Conservation (phyloP, 352 stramenopile species). For the Phytophthora multivora region DNA sequence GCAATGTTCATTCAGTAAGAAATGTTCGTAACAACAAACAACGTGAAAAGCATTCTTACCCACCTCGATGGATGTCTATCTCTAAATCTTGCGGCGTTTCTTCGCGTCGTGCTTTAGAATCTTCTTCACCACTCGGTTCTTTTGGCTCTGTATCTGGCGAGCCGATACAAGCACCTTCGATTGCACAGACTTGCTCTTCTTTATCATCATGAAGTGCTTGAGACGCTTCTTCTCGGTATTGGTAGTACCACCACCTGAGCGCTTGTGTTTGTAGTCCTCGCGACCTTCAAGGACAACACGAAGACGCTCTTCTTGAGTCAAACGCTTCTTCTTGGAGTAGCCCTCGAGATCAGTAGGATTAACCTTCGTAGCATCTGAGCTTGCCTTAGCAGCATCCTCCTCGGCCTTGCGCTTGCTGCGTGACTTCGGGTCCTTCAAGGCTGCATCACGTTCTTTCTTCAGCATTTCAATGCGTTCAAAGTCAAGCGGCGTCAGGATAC, state of each 20-base stretch:
- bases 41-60: background rate
- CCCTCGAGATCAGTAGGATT: conserved; percentile 81
- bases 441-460: conserved; percentile 87
- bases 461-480: conserved; percentile 91
- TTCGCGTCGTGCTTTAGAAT: conserved; percentile 88
- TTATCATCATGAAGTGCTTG: conserved; percentile 99
- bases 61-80: background rate
- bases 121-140: conserved; percentile 85
- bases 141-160: conserved; percentile 79
- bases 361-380: conserved; percentile 67
- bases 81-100: conserved; percentile 75
- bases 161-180: conserved; percentile 88
- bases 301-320: conserved; percentile 87
- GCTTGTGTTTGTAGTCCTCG: conserved; percentile 92
- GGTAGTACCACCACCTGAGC: conserved; percentile 94
- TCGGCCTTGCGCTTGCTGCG: conserved; percentile 85
- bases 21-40: conserved; percentile 6
- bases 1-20: conserved; percentile 3
- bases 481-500: conserved; percentile 88
- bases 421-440: conserved; percentile 81
- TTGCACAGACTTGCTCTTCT: conserved; percentile 93
- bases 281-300: conserved; percentile 88
- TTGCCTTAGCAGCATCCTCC: conserved; percentile 54
- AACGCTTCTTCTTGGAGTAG: conserved; percentile 90
- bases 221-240: conserved; percentile 97